phyloP scores from a whole-genome alignment of 345 rosid species.

The Sonneratia alba region DNA sequence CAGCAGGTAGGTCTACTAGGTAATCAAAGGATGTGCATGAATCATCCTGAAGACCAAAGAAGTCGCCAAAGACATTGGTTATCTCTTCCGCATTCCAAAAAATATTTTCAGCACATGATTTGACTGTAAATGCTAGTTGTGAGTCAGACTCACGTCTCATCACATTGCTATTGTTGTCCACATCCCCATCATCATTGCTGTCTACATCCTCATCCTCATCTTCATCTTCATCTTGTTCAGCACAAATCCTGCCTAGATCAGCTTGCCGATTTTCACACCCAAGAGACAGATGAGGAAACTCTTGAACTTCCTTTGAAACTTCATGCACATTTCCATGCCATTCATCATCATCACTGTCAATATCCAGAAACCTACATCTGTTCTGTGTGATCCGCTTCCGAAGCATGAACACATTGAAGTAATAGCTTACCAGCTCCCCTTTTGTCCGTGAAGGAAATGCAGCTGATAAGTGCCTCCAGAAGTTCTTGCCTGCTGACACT shows the following conservation, averaged over 20 bases:
- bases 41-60: conserved; percentile 1
- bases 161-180: neutral
- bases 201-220: conserved; percentile 1
- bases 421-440: conserved; percentile 64
- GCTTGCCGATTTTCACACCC: neutral
- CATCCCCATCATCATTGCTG: neutral
- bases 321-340: conserved; percentile 34
- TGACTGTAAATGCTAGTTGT: neutral
- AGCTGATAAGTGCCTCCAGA: conserved; percentile 47
- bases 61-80: neutral
- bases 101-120: neutral
- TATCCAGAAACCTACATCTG: conserved; percentile 38
- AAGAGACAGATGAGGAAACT: conserved; percentile 12
- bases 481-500: conserved; percentile 36
- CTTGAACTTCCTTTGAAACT: conserved; percentile 26
- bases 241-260: neutral
- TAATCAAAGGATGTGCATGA: conserved; percentile 7
- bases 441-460: conserved; percentile 47
- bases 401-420: conserved; percentile 73
- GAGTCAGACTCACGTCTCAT: neutral
- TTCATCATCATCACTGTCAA: conserved; percentile 74
- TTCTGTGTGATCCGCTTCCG: conserved; percentile 63
- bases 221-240: neutral
- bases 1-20: neutral
- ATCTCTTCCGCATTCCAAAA: neutral